Evolutionary conservation across 164 flowering plant species (phyloP), one percentile per base, ranked within the genome.

Genomic region (Malania oleifera): DNA sequence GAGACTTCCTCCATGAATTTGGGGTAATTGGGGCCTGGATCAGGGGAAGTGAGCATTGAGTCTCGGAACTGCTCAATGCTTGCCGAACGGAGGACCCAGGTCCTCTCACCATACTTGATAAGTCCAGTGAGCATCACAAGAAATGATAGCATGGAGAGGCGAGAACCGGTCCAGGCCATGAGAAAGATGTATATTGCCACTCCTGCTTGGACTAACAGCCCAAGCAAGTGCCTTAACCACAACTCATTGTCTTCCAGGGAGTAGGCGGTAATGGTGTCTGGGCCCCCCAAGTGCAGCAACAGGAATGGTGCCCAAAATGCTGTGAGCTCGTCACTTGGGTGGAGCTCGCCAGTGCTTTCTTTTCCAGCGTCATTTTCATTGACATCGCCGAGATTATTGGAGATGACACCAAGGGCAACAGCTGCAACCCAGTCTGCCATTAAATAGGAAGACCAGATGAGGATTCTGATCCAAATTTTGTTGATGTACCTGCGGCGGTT

Each of bases 361-460:
- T n/a, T n/a, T n/a, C n/a, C n/a, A n/a, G n/a, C n/a, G n/a, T n/a
- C n/a, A n/a, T n/a, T n/a, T n/a, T n/a, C n/a, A n/a, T n/a, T n/a
- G n/a, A n/a, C n/a, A n/a, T n/a, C n/a, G n/a, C n/a, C n/a, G n/a
- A n/a, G n/a, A n/a, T 39, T 39, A 0, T 56, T 62, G 2, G 73
- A 53, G 29, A 73, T 56, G 45, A 63, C 59, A 0, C 76, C 76
- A 5, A 75, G 72, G 17, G 73, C 63, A 6, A 75, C 41, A 5
- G 61, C 61, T n/a, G 79, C 73, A 0, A 69, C 55, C 57, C 52
- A 60, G n/a, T 78, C 79, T 0, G 79, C 79, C 20, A 54, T 12
- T 29, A 75, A 47, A 56, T 75, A 78, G 17, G 72, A 62, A 22
- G 41, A 34, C 79, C 82, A 75, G 4, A 78, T 44, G 1, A 38